Evolutionary conservation across 768 basidiomycete genomes (phyloP), one percentile per base, ranked within the genome.

Genomic region (Tricholoma bakamatsutake): DNA sequence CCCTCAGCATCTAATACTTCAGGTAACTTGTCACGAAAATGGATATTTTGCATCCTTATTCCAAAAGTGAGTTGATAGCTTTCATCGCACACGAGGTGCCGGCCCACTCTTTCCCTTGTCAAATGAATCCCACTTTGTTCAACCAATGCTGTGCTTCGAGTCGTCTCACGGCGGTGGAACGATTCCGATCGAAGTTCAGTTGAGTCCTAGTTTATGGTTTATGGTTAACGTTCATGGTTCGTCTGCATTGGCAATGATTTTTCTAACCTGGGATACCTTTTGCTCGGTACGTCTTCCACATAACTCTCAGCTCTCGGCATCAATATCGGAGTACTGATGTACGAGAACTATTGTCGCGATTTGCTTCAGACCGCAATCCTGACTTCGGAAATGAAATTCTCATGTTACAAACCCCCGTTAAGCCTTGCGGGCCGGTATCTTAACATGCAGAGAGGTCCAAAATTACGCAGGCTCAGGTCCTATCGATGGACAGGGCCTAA

Each of bases 321-420:
- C 4, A 6, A 48, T 48, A 5, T 24, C 46, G 31, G 2, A 48
- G 4, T 48, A 12, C 5, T 48, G 9, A 5, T 31, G n/a, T 15
- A 4, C 27, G 6, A 47, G 27, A 48, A 30, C 31, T 48, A 30
- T 7, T 8, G 28, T 48, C 46, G 46, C 28, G 46, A 30, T 30
- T 48, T 30, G n/a, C 27, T 28, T 48, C 46, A 48, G 46, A 48
- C 28, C 30, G n/a, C 46, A 49, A 54, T 57, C 55, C 61, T 58
- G 48, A 47, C 68, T 65, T 69, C 70, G 70, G 70, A 71, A 64
- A 71, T 71, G 64, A 71, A 68, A 57, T 57, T 58, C 64, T 65
- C 67, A 64, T 69, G 67, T 66, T 62, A 17, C 54, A 40, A 43
- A 60, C 59, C 57, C 21, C 60, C 52, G 50, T 50, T 49, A 34